These are phyloP conservation scores for Cladosporium sp. DNA, from an alignment of 2,329 filamentous ascomycete genomes.

Conservation along the genomic window DNA sequence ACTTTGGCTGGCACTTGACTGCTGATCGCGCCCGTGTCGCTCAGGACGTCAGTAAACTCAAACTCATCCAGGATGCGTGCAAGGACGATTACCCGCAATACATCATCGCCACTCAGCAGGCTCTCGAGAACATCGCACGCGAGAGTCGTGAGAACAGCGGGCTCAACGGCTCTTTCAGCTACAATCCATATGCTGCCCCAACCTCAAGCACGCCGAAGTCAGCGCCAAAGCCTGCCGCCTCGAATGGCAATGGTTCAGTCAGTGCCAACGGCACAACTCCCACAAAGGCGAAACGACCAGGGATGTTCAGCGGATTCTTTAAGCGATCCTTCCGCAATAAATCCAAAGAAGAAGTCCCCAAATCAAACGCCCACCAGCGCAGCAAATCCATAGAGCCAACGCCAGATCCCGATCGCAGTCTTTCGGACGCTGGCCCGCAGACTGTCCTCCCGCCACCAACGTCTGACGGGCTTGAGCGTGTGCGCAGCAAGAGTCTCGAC, in stretches of 20 bases:
- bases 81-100: constrained; percentile 43
- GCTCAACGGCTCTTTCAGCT: constrained; percentile 6
- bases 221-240: not conserved
- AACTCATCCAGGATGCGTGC: constrained; percentile 41
- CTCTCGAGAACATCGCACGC: constrained; percentile 40
- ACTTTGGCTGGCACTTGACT: constrained; percentile 45
- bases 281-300: constrained; percentile 19
- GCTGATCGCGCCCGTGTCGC: constrained; percentile 28
- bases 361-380: constrained; percentile 8
- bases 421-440: constrained; percentile 25
- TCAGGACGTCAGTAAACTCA: constrained; percentile 40
- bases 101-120: constrained; percentile 37
- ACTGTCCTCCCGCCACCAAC: not conserved
- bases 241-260: not conserved
- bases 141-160: constrained; percentile 23
- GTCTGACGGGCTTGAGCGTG: constrained; percentile 4
- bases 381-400: constrained; percentile 15
- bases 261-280: not conserved
- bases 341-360: constrained; percentile 11
- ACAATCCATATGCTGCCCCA: constrained; percentile 12
- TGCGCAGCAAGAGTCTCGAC: constrained; percentile 22
- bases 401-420: constrained; percentile 23
- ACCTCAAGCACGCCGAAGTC: not conserved
- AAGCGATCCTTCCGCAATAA: constrained; percentile 21
- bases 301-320: constrained; percentile 24